Conservation (phyloP, 805 yeast genomes). For the Myxozyma neotropica region DNA sequence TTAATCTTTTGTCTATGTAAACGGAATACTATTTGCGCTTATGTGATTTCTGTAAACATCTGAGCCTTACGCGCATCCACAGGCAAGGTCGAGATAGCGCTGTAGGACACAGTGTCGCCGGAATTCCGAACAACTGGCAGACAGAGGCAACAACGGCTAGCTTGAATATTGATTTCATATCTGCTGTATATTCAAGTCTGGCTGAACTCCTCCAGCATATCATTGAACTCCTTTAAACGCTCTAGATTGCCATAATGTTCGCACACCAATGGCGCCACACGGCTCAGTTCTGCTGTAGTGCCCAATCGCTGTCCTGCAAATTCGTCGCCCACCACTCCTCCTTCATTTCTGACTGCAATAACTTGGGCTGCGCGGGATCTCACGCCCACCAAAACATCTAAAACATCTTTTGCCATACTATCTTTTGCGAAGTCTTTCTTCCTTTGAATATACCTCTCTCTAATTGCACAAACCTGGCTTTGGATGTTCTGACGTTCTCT, state of each 20-base stretch:
- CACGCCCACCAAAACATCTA: constrained; percentile 12
- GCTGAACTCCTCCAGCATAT: constrained; percentile 9
- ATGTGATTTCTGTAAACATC: too few species aligned
- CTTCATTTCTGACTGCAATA: background rate
- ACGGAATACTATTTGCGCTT: too few species aligned
- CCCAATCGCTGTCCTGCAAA: background rate
- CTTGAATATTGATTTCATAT: too few species aligned
- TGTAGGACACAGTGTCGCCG: too few species aligned
- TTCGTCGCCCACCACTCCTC: background rate
- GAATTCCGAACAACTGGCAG: too few species aligned
- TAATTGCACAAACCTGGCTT: constrained; percentile 4
- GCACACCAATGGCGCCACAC: constrained; percentile 23
- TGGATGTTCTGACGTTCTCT: constrained; percentile 9
- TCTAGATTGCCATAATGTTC: constrained; percentile 22
- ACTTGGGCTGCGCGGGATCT: constrained; percentile 11
- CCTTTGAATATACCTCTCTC: constrained; percentile 10
- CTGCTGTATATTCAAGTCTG: background rate
- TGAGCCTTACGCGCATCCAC: too few species aligned
- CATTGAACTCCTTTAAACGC: constrained; percentile 20
- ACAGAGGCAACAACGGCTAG: too few species aligned
- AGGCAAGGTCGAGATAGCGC: too few species aligned
- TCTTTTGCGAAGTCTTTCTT: constrained; percentile 6
- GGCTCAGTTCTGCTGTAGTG: constrained; percentile 21
- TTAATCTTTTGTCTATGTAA: too few species aligned
- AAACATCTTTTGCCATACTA: constrained; percentile 1